These are phyloP conservation scores for Pseudocercospora macadamiae DNA, from an alignment of 2,329 filamentous ascomycete species.

Conservation along the genomic window DNA sequence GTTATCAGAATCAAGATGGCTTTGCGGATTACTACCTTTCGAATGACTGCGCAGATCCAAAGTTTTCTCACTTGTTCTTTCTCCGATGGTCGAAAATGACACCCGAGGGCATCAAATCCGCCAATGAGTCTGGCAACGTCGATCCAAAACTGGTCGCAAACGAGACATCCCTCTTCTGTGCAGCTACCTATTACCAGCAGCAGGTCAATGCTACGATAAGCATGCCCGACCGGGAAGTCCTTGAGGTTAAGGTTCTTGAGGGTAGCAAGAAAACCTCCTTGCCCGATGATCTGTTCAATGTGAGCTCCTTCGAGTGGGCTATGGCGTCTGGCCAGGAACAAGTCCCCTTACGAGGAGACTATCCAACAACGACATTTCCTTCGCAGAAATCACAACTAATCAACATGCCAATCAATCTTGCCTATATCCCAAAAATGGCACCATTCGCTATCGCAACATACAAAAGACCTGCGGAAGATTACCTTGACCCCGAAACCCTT, in stretches of 20 bases:
- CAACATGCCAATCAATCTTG: conserved; percentile 29
- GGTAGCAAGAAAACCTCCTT: conserved; percentile 34
- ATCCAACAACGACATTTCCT: conserved; percentile 28
- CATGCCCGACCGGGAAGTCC: conserved; percentile 27
- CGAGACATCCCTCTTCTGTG: conserved; percentile 48
- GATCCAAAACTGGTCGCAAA: conserved; percentile 11
- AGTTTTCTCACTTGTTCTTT: conserved; percentile 46
- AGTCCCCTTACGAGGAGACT: conserved; percentile 18
- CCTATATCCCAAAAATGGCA: conserved; percentile 40
- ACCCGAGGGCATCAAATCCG: background rate
- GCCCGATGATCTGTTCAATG: conserved; percentile 32
- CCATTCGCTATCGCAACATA: conserved; percentile 43
- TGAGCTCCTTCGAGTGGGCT: conserved; percentile 43
- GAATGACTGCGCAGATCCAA: conserved; percentile 35
- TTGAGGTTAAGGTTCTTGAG: conserved; percentile 21
- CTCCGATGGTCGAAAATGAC: conserved; percentile 34
- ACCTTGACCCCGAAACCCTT: conserved; percentile 40
- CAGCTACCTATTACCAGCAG: conserved; percentile 52
- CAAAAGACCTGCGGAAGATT: conserved; percentile 34
- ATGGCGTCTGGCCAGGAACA: conserved; percentile 32
- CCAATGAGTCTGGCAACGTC: background rate
- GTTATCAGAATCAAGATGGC: conserved; percentile 44
- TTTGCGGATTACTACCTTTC: conserved; percentile 39
- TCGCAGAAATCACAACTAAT: conserved; percentile 26
- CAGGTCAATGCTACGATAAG: conserved; percentile 47